A percentile compares a stretch with the other conserved stretches of the same genome.
phyloP scores from a whole-genome alignment of 805 yeast species.

The Lachancea dasiensis region DNA sequence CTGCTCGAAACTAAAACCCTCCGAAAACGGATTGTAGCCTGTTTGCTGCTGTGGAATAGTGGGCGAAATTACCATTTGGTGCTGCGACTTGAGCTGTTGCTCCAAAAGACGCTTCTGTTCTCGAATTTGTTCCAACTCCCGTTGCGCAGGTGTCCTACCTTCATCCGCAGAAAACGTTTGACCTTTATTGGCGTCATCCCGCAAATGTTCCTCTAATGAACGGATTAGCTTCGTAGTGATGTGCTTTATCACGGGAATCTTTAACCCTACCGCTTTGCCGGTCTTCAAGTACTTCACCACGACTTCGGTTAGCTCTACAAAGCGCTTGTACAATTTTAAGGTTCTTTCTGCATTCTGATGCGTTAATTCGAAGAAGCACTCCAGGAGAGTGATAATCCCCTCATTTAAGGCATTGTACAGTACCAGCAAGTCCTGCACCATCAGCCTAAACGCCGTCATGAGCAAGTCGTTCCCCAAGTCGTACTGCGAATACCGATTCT shows the following conservation, averaged over 20 bases:
- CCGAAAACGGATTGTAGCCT: constrained; percentile 31
- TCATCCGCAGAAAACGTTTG: constrained; percentile 16
- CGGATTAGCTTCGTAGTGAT: constrained; percentile 92
- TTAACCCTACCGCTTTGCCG: constrained; percentile 86
- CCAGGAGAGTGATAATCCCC: constrained; percentile 89
- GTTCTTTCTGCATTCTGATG: constrained; percentile 82
- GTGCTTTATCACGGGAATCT: constrained; percentile 93
- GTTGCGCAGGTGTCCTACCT: constrained; percentile 26
- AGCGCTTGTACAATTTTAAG: constrained; percentile 72
- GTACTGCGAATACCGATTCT: constrained; percentile 67
- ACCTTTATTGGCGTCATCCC: constrained; percentile 57
- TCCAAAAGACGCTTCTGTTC: constrained; percentile 29
- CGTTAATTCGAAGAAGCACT: constrained; percentile 92
- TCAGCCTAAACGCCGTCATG: constrained; percentile 75
- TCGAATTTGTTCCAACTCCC: constrained; percentile 32
- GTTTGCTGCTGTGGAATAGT: constrained; percentile 25
- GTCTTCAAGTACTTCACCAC: constrained; percentile 83
- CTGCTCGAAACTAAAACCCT: constrained; percentile 22
- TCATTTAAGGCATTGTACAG: constrained; percentile 88
- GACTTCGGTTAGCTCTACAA: constrained; percentile 78
- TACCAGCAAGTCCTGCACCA: constrained; percentile 84
- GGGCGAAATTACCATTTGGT: constrained; percentile 21
- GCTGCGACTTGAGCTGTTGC: constrained; percentile 29
- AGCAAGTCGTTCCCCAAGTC: constrained; percentile 83
- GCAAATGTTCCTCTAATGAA: constrained; percentile 80